A percentile compares a stretch with the other conserved stretches of the same genome.
phyloP scores from a whole-genome alignment of 2,329 filamentous ascomycete species.

The Allantophomopsis cytisporea region DNA sequence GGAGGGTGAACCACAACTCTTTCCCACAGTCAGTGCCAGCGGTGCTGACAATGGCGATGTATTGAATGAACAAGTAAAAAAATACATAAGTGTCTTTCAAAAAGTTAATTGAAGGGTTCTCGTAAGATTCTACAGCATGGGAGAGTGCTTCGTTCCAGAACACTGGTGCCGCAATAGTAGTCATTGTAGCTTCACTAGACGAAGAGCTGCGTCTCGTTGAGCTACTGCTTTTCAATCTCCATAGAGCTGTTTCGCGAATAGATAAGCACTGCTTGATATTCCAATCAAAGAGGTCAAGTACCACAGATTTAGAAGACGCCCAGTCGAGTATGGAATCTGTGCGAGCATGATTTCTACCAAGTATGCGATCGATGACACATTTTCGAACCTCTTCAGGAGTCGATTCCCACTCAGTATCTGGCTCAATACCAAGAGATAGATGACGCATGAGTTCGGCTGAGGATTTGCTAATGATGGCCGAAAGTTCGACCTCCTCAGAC shows the following conservation, averaged over 20 bases:
- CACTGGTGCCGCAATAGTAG: not conserved
- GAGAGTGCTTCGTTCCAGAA: constrained; percentile 3
- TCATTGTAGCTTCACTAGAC: constrained; percentile 8
- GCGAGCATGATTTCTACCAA: not conserved
- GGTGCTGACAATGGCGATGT: constrained; percentile 20
- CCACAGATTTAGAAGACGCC: not conserved
- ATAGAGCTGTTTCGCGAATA: constrained; percentile 4
- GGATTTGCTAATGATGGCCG: constrained; percentile 14
- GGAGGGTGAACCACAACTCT: constrained; percentile 21
- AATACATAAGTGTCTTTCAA: constrained; percentile 7
- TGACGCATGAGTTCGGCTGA: constrained; percentile 20
- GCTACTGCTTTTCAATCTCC: not conserved
- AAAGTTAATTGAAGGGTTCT: not conserved
- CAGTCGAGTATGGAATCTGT: not conserved
- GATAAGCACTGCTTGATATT: constrained; percentile 7
- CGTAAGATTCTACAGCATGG: not conserved
- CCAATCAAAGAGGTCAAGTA: not conserved
- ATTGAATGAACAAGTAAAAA: constrained; percentile 17
- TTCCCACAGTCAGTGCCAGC: constrained; percentile 21
- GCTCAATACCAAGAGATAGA: constrained; percentile 18
- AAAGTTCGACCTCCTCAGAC: constrained; percentile 12
- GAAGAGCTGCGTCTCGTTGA: constrained; percentile 2
- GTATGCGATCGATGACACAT: constrained; percentile 4
- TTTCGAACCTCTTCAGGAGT: constrained; percentile 17
- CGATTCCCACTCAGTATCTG: constrained; percentile 19